Percentiles rank a stretch among this genome's conserved stretches.
These are phyloP conservation scores for Phytophthora nicotianae DNA, from an alignment of 352 stramenopile genomes.

Conservation along the genomic window DNA sequence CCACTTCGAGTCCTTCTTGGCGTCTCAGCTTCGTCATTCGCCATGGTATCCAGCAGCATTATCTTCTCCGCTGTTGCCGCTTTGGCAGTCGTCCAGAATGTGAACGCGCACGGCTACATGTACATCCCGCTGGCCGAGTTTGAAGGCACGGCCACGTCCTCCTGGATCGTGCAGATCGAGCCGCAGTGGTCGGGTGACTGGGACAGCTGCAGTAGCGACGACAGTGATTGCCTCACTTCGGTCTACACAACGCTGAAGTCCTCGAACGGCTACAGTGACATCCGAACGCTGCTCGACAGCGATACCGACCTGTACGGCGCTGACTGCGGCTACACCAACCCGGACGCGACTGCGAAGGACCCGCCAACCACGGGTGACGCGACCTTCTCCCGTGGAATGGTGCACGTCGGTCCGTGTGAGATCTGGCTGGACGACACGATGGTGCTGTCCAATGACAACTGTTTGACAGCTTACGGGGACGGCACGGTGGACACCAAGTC, in stretches of 20 bases:
- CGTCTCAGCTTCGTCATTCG: constrained; percentile 4
- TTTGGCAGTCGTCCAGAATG: constrained; percentile 14
- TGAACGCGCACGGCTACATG: constrained; percentile 41
- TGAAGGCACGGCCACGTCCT: constrained; percentile 25
- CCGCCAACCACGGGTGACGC: constrained; percentile 31
- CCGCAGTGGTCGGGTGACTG: constrained; percentile 22
- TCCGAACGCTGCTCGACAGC: constrained; percentile 36
- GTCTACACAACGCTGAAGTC: constrained; percentile 35
- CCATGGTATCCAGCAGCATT: constrained; percentile 24
- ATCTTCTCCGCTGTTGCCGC: constrained; percentile 11
- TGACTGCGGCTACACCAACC: constrained; percentile 38
- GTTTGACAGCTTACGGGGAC: constrained; percentile 38
- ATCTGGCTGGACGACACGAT: constrained; percentile 2
- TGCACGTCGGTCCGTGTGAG: neutral
- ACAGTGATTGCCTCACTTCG: constrained; percentile 27
- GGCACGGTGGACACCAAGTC: constrained; percentile 26
- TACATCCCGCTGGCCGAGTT: constrained; percentile 42
- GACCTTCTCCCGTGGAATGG: constrained; percentile 41
- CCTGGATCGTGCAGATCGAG: constrained; percentile 32
- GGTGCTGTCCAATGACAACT: constrained; percentile 43
- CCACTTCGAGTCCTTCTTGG: constrained; percentile 12
- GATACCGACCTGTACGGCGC: constrained; percentile 35
- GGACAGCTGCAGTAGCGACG: constrained; percentile 29
- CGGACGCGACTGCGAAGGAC: constrained; percentile 33
- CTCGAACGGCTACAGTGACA: constrained; percentile 35